Conservation (phyloP, 2,329 filamentous ascomycete genomes). For the Sclerotinia nivalis region DNA sequence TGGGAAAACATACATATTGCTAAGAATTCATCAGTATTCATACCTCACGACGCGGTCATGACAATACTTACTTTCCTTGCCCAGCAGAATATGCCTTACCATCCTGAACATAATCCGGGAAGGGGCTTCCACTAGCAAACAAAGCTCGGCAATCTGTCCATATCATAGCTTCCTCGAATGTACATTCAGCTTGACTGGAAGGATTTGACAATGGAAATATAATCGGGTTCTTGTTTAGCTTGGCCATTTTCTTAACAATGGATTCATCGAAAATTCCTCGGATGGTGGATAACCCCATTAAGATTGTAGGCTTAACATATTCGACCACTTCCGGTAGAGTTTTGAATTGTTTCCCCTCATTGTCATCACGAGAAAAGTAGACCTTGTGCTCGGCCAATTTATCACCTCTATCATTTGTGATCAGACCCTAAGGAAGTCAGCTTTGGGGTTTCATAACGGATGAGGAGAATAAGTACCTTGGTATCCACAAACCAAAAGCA, state of each 20-base stretch:
- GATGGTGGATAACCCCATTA: conserved; percentile 81
- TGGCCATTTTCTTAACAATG: conserved; percentile 72
- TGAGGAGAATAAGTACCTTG: conserved; percentile 31
- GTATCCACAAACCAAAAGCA: conserved; percentile 77
- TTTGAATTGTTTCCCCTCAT: conserved; percentile 50
- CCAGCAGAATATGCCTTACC: conserved; percentile 49
- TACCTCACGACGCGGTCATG: background rate
- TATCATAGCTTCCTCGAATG: conserved; percentile 70
- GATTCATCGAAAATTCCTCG: conserved; percentile 74
- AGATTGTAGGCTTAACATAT: conserved; percentile 72
- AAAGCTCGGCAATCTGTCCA: conserved; percentile 78
- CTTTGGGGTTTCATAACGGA: background rate
- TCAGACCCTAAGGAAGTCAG: conserved; percentile 55
- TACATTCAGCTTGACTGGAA: conserved; percentile 77
- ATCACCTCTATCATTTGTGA: conserved; percentile 69
- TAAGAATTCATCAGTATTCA: conserved; percentile 51
- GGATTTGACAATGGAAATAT: conserved; percentile 84
- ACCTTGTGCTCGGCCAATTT: conserved; percentile 65
- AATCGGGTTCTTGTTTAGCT: conserved; percentile 68
- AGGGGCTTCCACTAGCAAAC: conserved; percentile 82
- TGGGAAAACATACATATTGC: conserved; percentile 84
- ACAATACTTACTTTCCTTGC: conserved; percentile 47
- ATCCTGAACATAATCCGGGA: conserved; percentile 67
- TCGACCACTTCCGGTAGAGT: conserved; percentile 67
- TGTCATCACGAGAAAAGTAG: conserved; percentile 44